A percentile compares a stretch with the other conserved stretches of the same genome.
These are phyloP conservation scores for Fagopyrum homotropicum DNA, from an alignment of 148 eudicot species.

Conservation along the genomic window DNA sequence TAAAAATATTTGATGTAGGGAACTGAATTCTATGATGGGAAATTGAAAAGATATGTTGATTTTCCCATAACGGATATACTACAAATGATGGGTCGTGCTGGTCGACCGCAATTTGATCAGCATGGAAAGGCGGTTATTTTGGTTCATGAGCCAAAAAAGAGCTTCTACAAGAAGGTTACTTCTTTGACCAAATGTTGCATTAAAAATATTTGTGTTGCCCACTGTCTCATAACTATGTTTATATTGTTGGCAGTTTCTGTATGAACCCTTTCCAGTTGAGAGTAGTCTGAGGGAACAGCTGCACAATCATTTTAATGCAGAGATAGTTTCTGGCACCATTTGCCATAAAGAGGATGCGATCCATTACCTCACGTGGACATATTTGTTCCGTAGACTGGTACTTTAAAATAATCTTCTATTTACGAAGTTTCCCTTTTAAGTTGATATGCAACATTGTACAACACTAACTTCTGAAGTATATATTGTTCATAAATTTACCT, in stretches of 20 bases:
- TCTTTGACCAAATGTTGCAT: not conserved
- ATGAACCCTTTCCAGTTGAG: slow-evolving; percentile 98
- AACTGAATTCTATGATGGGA: slow-evolving; percentile 88
- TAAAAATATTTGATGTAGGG: slow-evolving; percentile 44
- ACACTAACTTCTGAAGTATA: not conserved
- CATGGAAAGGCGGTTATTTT: slow-evolving; percentile 98
- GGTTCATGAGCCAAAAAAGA: slow-evolving; percentile 97
- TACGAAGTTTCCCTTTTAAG: not conserved
- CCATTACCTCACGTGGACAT: slow-evolving; percentile 96
- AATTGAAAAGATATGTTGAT: slow-evolving; percentile 86
- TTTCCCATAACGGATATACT: slow-evolving; percentile 95
- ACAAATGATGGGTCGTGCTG: slow-evolving; percentile 99
- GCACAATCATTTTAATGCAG: slow-evolving; percentile 95
- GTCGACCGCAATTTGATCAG: slow-evolving; percentile 94
- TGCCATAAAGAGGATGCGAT: slow-evolving; percentile 88
- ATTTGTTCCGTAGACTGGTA: slow-evolving; percentile 76
- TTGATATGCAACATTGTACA: not conserved
- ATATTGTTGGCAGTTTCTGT: slow-evolving; percentile 56
- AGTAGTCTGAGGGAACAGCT: slow-evolving; percentile 93
- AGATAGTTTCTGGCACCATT: slow-evolving; percentile 90
- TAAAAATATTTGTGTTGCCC: not conserved
- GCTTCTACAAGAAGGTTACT: slow-evolving; percentile 68
- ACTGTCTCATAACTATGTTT: not conserved
- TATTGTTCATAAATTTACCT: not conserved
- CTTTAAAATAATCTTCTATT: not conserved